Conservation (phyloP, 495 filamentous ascomycete species). For the Cercophora newfieldiana region DNA sequence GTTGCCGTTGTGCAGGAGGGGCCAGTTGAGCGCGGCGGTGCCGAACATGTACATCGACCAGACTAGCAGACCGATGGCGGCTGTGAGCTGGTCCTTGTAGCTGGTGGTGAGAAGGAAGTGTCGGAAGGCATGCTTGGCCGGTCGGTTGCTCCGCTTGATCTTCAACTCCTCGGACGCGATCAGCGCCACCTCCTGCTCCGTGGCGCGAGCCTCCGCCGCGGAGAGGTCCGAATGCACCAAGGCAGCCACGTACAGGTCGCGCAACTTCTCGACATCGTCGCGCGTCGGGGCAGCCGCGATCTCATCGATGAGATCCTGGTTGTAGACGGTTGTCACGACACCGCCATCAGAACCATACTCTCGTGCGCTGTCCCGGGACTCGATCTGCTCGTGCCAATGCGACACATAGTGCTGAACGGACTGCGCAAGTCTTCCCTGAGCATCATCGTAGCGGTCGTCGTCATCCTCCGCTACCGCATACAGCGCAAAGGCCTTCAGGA, state of each 20-base stretch:
- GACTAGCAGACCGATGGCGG: conserved; percentile 28
- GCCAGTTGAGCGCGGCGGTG: conserved; percentile 33
- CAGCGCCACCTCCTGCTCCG: conserved; percentile 31
- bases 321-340: conserved; percentile 33
- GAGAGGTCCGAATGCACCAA: conserved; percentile 29
- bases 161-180: conserved; percentile 31
- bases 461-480: conserved; percentile 30
- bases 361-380: conserved; percentile 18
- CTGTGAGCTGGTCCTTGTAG: conserved; percentile 35
- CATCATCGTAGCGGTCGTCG: conserved; percentile 22
- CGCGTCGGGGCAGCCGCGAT: conserved; percentile 32
- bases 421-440: conserved; percentile 21
- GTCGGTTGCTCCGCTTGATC: conserved; percentile 24
- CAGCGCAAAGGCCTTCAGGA: conserved; percentile 30
- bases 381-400: conserved; percentile 35
- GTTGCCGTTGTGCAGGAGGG: conserved; percentile 29
- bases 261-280: conserved; percentile 33
- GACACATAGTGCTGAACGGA: conserved; percentile 31
- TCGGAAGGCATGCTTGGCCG: conserved; percentile 20
- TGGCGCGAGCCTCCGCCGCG: conserved; percentile 26
- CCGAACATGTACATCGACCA: conserved; percentile 34
- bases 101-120: conserved; percentile 29
- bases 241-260: conserved; percentile 32
- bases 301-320: conserved; percentile 31
- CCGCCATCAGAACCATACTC: conserved; percentile 23